Evolutionary conservation across 352 stramenopile species (phyloP), one percentile per base, ranked within the genome.

Genomic region (Globisporangium nunn): DNA sequence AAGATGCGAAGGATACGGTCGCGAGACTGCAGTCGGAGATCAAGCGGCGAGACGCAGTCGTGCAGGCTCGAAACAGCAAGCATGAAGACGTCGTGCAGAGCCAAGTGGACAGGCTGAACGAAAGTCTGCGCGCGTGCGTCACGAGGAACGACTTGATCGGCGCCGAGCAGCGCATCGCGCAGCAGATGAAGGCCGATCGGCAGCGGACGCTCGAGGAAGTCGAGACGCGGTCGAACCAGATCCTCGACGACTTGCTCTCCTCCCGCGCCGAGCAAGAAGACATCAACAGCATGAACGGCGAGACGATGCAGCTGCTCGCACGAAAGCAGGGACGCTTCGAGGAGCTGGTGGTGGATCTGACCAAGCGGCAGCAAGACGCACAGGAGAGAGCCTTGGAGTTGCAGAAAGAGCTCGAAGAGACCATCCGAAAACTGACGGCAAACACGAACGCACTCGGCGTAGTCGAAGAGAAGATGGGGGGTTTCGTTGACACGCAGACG

Each of bases 21-120:
- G 49, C 70, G 17, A 72, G 81, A 0, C 62, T 93, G 11, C 83
- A 93, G 50, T 78, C 81, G 0, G 83, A 93, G 66, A 89, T 93
- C 61, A 91, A 91, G 43, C 79, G 83, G 7, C 79, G 83, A 11
- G 83, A 93, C 50, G 81, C 83, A 0, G 71, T 93, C 29, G 69
- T 88, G 14, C 81, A 91, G 56, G 83, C 81, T 0, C 67, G 83
- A 6, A 93, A 91, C 53, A 75, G 72, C 48, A 91, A 93, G 40
- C 80, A 91, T 63, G 83, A 91, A 56, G 54, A 53, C 5, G 64
- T 81, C 3, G 70, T 93, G 50, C 83, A 93, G 56, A 63, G 69
- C 5, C 76, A 91, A 56, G 68, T 93, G 54, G 81, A 91, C 37
- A 91, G 88, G 53, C 70, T 93, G 29, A 91, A 88, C 53, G 81